Evolutionary conservation across 306 rosid genomes (phyloP), one percentile per base, ranked within the genome.

Genomic region (Medicago lupulina): DNA sequence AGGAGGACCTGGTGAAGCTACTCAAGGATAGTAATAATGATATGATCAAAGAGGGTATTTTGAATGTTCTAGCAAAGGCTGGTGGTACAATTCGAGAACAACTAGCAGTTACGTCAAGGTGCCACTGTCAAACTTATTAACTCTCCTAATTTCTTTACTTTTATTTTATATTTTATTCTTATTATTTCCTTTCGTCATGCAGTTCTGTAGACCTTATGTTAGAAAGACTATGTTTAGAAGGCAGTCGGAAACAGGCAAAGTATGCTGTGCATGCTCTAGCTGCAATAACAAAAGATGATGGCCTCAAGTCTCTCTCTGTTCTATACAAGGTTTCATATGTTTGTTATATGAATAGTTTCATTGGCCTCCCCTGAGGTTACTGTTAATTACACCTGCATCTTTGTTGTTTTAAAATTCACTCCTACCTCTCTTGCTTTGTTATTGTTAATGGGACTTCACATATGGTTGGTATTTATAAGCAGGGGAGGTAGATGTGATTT

Each of bases 241-340:
- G 99, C 46, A 92, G 86, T 85, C 86, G 97, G 81, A 85, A 88
- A 80, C 99, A 95, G 89, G 97, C 99, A 71, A 95, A 95, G 87
- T 95, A 95, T 88, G 99, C 97, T 59, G 97, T 95, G 44, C 99
- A 95, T 80, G 97, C 99, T 34, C 83, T 95, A 54, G 99, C 98
- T 58, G 93, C 99, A 28, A 95, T 95, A 76, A 95, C 99, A 81
- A 95, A 92, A 80, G 99, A 95, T 70, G 99, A 95, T 76, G 99
- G 99, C 83, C 97, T 95, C 63, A 95, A 95, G 86, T 90, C 97
- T 67, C 99, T 95, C 49, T 95, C 99, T 84, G 97, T 95, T 86
- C 81, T 95, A 21, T 95, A 92, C 83, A 95, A 95, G 99, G 99
- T 95, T 82, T 72, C 47, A 46, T 83, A 63, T 64, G 66, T 81